Evolutionary conservation across 805 yeast genomes (phyloP).

Genomic region (Saturnispora serradocipensis): DNA sequence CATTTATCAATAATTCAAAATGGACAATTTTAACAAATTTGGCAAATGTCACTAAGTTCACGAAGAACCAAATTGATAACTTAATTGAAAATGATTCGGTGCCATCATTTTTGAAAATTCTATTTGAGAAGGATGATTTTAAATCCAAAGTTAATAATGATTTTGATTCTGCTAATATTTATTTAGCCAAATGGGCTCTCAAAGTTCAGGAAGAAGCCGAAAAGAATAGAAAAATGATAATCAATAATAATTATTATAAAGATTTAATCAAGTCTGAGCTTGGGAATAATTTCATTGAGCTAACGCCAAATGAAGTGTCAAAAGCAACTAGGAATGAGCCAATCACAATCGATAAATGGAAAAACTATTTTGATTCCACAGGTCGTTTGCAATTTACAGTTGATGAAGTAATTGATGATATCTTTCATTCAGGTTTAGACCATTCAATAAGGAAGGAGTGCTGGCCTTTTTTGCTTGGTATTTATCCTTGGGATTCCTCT

Average conservation of each 20-base stretch:
- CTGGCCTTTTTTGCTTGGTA: conserved; percentile 78
- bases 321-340: conserved; percentile 58
- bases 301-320: conserved; percentile 52
- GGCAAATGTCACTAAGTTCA: conserved; percentile 64
- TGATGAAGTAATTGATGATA: conserved; percentile 67
- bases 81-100: conserved; percentile 30
- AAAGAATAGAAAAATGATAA: conserved; percentile 40
- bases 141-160: conserved; percentile 65
- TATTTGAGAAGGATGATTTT: conserved; percentile 73
- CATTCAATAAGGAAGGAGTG: conserved; percentile 56
- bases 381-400: conserved; percentile 71
- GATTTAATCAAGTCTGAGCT: conserved; percentile 49
- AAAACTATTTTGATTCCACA: conserved; percentile 64
- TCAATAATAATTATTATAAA: conserved; percentile 51
- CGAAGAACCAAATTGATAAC: conserved; percentile 54
- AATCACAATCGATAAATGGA: conserved; percentile 72
- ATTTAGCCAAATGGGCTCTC: conserved; percentile 93
- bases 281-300: conserved; percentile 41
- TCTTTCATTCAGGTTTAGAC: conserved; percentile 84
- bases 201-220: conserved; percentile 89
- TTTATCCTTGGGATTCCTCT: conserved; percentile 85
- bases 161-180: conserved; percentile 86
- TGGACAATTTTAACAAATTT: conserved; percentile 83
- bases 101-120: conserved; percentile 49
- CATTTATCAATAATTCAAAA: conserved; percentile 56